phyloP scores from a whole-genome alignment of 2,329 filamentous ascomycete genomes.

The Colletotrichum gloeosporioides region DNA sequence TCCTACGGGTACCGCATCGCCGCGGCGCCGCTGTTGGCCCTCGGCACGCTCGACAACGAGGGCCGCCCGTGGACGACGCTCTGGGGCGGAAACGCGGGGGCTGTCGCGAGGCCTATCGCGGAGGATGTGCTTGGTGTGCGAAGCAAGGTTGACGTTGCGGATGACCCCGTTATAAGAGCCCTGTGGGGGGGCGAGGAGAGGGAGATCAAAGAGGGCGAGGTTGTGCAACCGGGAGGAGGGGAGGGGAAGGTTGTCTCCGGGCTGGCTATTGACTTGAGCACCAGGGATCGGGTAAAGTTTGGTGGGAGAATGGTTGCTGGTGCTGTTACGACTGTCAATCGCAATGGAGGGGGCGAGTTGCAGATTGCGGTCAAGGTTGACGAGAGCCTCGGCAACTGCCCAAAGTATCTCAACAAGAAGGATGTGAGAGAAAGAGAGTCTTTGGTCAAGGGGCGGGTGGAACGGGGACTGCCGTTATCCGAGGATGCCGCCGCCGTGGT shows the following conservation, averaged over 20 bases:
- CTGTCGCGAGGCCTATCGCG: slow-evolving; percentile 67
- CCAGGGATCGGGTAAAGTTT: slow-evolving; percentile 75
- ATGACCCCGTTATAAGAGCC: slow-evolving; percentile 74
- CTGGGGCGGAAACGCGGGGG: slow-evolving; percentile 74
- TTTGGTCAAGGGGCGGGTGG: slow-evolving; percentile 18
- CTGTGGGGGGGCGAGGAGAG: slow-evolving; percentile 55
- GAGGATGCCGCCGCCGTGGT: slow-evolving; percentile 64
- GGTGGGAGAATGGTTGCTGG: slow-evolving; percentile 73
- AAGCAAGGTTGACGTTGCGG: slow-evolving; percentile 60
- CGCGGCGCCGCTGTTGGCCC: slow-evolving; percentile 69
- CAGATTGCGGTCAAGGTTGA: slow-evolving; percentile 72
- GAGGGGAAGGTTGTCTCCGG: slow-evolving; percentile 46
- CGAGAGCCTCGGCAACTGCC: slow-evolving; percentile 81
- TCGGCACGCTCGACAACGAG: slow-evolving; percentile 73
- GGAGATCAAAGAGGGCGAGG: slow-evolving; percentile 42
- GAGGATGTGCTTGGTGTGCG: slow-evolving; percentile 68
- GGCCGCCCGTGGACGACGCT: slow-evolving; percentile 77
- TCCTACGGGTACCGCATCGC: slow-evolving; percentile 66
- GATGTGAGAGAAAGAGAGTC: slow-evolving; percentile 47
- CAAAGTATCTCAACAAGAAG: slow-evolving; percentile 85
- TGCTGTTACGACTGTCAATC: slow-evolving; percentile 46
- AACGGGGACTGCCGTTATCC: slow-evolving; percentile 48
- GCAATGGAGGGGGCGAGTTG: slow-evolving; percentile 35
- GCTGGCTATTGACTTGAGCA: slow-evolving; percentile 71
- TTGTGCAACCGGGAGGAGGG: slow-evolving; percentile 40